Evolutionary conservation across 2,329 filamentous ascomycete species (phyloP).

Genomic region (Penicillium fuscoglaucum): DNA sequence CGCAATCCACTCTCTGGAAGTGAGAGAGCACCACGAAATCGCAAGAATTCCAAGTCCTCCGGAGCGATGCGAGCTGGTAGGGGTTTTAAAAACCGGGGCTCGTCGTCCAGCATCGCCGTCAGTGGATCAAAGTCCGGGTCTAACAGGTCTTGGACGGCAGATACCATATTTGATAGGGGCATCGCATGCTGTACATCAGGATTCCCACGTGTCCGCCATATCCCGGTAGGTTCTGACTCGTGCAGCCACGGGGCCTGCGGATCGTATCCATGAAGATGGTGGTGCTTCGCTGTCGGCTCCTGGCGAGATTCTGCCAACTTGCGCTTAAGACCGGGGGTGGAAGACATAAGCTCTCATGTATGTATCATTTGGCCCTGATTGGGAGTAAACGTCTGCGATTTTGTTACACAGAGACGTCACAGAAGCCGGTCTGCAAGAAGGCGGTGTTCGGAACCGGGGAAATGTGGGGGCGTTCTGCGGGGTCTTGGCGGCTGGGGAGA

Average conservation of each 20-base stretch:
- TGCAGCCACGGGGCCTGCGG: conserved; percentile 35
- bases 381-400: neutral
- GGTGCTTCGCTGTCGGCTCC: conserved; percentile 25
- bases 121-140: conserved; percentile 42
- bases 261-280: conserved; percentile 30
- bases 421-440: conserved; percentile 11
- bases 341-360: conserved; percentile 21
- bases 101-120: conserved; percentile 39
- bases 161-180: conserved; percentile 41
- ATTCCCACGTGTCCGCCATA: conserved; percentile 33
- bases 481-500: conserved; percentile 13
- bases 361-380: neutral
- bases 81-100: conserved; percentile 69
- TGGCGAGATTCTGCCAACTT: conserved; percentile 25
- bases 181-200: conserved; percentile 33
- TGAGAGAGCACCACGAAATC: conserved; percentile 74
- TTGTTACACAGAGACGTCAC: neutral
- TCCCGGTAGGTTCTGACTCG: conserved; percentile 26
- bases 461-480: conserved; percentile 19
- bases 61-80: conserved; percentile 70
- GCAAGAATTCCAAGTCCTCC: conserved; percentile 77
- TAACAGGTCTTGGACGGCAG: conserved; percentile 40
- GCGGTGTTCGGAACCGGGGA: conserved; percentile 31
- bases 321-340: conserved; percentile 28
- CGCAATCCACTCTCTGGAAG: conserved; percentile 69